These are phyloP conservation scores for Stentor coeruleus DNA, from an alignment of 73 alveolate species.

Conservation along the genomic window DNA sequence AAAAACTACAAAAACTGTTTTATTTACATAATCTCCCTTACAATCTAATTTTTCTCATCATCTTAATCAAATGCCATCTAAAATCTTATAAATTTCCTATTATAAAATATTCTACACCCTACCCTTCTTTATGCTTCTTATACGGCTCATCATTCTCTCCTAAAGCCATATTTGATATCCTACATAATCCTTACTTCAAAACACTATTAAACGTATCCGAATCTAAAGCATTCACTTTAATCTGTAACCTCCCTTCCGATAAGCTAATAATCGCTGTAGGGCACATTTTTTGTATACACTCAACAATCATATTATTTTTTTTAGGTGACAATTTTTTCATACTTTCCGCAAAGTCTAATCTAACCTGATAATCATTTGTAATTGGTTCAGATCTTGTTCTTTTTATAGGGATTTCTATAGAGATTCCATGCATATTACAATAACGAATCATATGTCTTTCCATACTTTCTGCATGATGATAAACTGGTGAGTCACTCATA, in stretches of 20 bases:
- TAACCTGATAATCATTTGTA: not conserved
- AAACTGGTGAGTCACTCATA: constrained; percentile 23
- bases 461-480: constrained; percentile 21
- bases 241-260: not conserved
- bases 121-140: not conserved
- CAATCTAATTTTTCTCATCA: too few relatives aligned
- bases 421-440: constrained; percentile 11
- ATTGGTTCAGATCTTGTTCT: constrained; percentile 8
- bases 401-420: not conserved
- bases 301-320: not conserved
- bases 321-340: not conserved
- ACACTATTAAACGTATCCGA: not conserved
- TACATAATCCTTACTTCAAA: not conserved
- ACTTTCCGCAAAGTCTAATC: not conserved
- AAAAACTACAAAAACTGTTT: too few relatives aligned
- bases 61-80: too few relatives aligned
- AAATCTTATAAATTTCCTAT: too few relatives aligned
- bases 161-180: not conserved
- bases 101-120: too few relatives aligned
- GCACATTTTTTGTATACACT: not conserved
- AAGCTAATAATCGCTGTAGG: not conserved
- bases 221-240: not conserved
- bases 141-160: not conserved
- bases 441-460: constrained; percentile 17
- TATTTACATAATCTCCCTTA: too few relatives aligned